Base-by-base conservation (phyloP, 306 rosid genomes). In the Corylus avellana region DNA sequence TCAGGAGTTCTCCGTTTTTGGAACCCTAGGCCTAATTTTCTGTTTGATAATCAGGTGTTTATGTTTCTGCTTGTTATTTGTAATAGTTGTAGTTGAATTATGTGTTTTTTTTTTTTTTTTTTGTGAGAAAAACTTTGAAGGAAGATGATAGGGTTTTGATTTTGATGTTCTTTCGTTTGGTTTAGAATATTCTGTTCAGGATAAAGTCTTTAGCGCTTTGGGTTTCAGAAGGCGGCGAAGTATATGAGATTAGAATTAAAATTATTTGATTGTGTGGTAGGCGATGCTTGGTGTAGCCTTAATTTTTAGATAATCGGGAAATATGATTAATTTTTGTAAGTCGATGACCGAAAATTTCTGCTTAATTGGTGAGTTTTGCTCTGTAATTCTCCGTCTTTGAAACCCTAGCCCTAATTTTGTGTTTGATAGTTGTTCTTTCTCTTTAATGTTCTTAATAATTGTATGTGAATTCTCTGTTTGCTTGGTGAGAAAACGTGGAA, bases 311-410 rank as follows among this genome's bases (percentile, higher is more conserved):
- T 22, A 25, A 59, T 16, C 66, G 0, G 58, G 2, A 54, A 54
- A 16, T 17, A 16, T 17, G 58, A 12, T 54, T 54, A 7, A 54
- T 54, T 54, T 42, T 54, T 54, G 20, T 54, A 54, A 54, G 12
- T 14, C 8, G 0, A 18, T 5, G 0, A 17, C 18, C 5, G 20
- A 53, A 53, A 27, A n/a, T 50, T 20, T 32, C 39, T 78, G 67
- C 48, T 6, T 7, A 39, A 63, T 51, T 29, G 76, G 75, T 76
- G 27, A 12, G 59, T 16, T 74, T 79, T 59, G 8, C 54, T 61
- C 8, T 18, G 27, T 29, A 29, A 39, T 70, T 29, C 44, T 6
- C 3, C 20, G 13, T 17, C 39, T 67, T n/a, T 44, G 14, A 67
- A 67, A 25, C 66, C 66, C 66, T 59, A 59, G 66, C 39, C 14